These are phyloP conservation scores for Pseudogymnoascus sp. DNA, from an alignment of 2,329 filamentous ascomycete genomes.

Conservation along the genomic window DNA sequence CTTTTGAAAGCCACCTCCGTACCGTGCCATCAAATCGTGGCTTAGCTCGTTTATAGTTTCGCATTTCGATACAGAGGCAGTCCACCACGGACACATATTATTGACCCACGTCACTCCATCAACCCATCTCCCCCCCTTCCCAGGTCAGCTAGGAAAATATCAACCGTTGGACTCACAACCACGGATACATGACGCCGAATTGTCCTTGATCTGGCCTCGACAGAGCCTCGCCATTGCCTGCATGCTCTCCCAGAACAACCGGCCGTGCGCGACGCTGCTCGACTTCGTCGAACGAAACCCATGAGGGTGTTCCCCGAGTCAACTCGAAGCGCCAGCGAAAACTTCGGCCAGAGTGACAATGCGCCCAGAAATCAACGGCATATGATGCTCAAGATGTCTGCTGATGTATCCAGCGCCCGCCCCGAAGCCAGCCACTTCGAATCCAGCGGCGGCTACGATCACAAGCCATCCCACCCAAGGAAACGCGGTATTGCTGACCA, in stretches of 20 bases:
- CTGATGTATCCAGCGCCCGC: background rate
- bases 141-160: background rate
- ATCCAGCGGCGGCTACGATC: background rate
- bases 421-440: background rate
- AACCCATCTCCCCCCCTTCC: background rate
- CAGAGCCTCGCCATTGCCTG: slow-evolving; percentile 4
- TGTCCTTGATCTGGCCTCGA: slow-evolving; percentile 3
- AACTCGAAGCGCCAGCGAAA: background rate
- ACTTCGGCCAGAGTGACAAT: background rate
- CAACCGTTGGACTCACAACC: background rate
- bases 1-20: too few relatives aligned
- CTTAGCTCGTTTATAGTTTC: slow-evolving; percentile 2
- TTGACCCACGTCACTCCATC: background rate
- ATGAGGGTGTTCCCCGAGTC: background rate
- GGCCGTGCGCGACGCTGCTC: slow-evolving; percentile 3
- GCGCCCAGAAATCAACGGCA: background rate
- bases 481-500: background rate
- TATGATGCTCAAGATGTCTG: background rate
- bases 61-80: background rate
- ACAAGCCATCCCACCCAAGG: background rate
- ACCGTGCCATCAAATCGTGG: slow-evolving; percentile 3
- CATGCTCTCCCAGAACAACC: background rate
- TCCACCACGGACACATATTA: background rate
- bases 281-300: background rate
- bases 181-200: slow-evolving; percentile 2